Base-by-base conservation (phyloP, 306 rosid genomes). In the Dryas octopetala region DNA sequence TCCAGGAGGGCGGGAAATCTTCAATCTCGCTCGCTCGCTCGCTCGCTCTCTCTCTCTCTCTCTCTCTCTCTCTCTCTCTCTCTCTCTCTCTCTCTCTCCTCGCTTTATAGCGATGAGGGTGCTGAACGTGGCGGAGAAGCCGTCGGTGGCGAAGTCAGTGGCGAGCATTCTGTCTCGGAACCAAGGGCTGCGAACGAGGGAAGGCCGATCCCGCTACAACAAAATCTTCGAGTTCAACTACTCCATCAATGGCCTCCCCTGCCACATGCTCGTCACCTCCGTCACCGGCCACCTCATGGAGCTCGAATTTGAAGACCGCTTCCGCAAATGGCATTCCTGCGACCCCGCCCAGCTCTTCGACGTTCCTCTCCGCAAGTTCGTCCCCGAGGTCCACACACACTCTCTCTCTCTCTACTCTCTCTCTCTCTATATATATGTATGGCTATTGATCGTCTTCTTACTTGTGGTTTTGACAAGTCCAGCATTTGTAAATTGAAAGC, bases 221-320 rank as follows among this genome's bases (percentile, higher is more conserved):
- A 89, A 78, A 83, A 91, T 95, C 70, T 95, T 83, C 89, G 98
- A 95, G 87, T 95, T 95, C 85, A 76, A 81, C 55, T 91, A 95
- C 91, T 11, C 93, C 74, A 87, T 95, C 78, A 85, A 90, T 41
- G 97, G 95, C 64, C 89, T 76, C 12, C 87, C 90, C 40, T 85
- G 91, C 85, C 81, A 86, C 16, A 91, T 91, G 98, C 84, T 88
- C 80, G 85, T 94, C 89, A 94, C 98, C 66, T 91, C 96, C 79
- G 97, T 94, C 83, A 91, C 82, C 52, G 98, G 96, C 54, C 98
- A 90, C 76, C 96, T 95, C 82, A 95, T 95, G 98, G 98, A 95
- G 80, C 90, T 95, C 59, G 95, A 90, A 2, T 95, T 95, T 77
- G 89, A 95, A 0, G 93, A 89, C 4, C 93, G 97, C 40, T 95